Evolutionary conservation across 2,329 filamentous ascomycete genomes (phyloP).

Genomic region (Sporothrix pseudoabietina): DNA sequence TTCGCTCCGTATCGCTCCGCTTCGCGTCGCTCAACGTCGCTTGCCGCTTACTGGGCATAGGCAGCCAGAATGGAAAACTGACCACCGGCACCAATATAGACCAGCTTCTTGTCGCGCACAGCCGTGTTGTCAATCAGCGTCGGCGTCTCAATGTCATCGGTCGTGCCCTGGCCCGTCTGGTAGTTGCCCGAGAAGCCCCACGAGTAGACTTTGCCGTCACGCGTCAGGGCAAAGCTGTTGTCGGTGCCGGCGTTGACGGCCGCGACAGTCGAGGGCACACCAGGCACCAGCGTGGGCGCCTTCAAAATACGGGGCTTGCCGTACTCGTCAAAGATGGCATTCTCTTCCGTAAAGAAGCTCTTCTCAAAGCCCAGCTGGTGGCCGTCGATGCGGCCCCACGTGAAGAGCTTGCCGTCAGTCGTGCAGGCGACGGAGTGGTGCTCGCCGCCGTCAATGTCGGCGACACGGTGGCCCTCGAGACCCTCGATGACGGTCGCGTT

Average conservation of each 20-base stretch:
- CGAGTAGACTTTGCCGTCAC: slow-evolving; percentile 69
- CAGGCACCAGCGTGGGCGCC: slow-evolving; percentile 62
- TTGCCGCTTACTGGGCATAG: slow-evolving; percentile 40
- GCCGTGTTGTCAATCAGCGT: slow-evolving; percentile 84
- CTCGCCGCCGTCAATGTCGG: slow-evolving; percentile 65
- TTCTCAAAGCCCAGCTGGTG: slow-evolving; percentile 60
- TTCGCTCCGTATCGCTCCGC: not conserved
- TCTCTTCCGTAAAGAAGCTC: slow-evolving; percentile 57
- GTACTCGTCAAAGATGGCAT: slow-evolving; percentile 65
- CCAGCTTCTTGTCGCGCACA: slow-evolving; percentile 71
- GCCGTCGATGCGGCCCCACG: slow-evolving; percentile 63
- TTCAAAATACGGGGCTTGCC: slow-evolving; percentile 71
- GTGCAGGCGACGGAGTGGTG: slow-evolving; percentile 74
- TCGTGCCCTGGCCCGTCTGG: slow-evolving; percentile 75
- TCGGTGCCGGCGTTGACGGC: slow-evolving; percentile 68
- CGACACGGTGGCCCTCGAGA: slow-evolving; percentile 65
- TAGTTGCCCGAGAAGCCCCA: slow-evolving; percentile 84
- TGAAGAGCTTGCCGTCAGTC: slow-evolving; percentile 57
- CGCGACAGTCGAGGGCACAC: slow-evolving; percentile 55
- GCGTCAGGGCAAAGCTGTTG: slow-evolving; percentile 70
- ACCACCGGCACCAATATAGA: slow-evolving; percentile 82
- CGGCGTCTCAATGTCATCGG: slow-evolving; percentile 77
- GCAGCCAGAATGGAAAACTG: slow-evolving; percentile 73
- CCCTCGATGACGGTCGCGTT: slow-evolving; percentile 67
- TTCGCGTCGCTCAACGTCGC: not conserved